Evolutionary conservation across 192 early-diverging fungal species (phyloP), one percentile per base, ranked within the genome.

Genomic region (Paraglomus occultum): DNA sequence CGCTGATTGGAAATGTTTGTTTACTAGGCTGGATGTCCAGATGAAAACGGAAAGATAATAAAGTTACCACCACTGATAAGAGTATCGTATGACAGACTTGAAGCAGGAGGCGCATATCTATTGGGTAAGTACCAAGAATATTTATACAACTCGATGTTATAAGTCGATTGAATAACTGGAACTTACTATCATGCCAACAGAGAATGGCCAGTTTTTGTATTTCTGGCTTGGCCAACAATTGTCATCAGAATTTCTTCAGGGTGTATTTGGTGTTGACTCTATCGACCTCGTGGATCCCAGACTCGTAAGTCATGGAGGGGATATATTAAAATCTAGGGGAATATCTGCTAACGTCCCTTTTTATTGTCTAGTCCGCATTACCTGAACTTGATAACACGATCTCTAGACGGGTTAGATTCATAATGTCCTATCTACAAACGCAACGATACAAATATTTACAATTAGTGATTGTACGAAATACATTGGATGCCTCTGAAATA

Each of bases 161-260:
- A 31, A 31, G 31, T 3, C 31, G 31, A 31, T 31, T 31, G 31
- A 31, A 31, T 31, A 31, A 31, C 31, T 31, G 31, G 31, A 31
- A 31, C 31, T 31, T 31, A 31, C 31, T 31, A 31, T 31, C 65
- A 18, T 22, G 51, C 50, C 42, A 42, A 43, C 64, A 82, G 94
- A 95, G 76, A 94, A 93, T 71, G 89, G 91, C 8, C 83, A 91
- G 58, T 68, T 73, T 51, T 71, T 95, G 77, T 86, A 84, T 60
- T 75, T 97, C n/a, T 99, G 94, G 94, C 70, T 99, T 17, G 97
- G 97, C 5, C 81, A 87, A 7, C 80, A 93, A 66, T 65, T 86
- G 12, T 57, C 90, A 8, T 42, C 79, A 4, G 79, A 86, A 38
- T 83, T 89, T 52, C 64, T 99, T 17, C 80, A 81, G 58, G 84